Evolutionary conservation across 768 basidiomycete genomes (phyloP).

Genomic region (Hirschioporus abietinus): DNA sequence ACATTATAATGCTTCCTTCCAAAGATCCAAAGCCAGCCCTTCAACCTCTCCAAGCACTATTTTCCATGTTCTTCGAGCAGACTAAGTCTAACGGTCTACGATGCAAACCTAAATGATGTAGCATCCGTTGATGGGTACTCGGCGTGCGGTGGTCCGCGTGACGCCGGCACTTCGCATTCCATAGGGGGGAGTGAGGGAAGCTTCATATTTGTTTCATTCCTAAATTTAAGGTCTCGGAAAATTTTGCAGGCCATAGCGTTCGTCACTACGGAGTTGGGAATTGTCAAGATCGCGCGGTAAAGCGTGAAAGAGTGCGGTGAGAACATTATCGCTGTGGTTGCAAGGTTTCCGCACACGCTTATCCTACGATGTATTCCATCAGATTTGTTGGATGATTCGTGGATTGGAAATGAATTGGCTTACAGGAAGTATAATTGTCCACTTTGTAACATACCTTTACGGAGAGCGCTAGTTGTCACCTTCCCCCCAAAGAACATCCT

Average conservation of each 20-base stretch:
- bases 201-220: neutral
- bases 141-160: too few species aligned
- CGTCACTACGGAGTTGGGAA: constrained; percentile 22
- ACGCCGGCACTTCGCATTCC: neutral
- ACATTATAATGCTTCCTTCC: too few species aligned
- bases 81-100: too few species aligned
- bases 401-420: neutral
- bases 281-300: constrained; percentile 25
- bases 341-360: neutral
- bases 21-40: too few species aligned
- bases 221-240: constrained; percentile 25
- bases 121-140: too few species aligned
- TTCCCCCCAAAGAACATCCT: neutral
- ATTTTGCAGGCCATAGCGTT: constrained; percentile 30
- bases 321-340: neutral
- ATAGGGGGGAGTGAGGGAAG: neutral
- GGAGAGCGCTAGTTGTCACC: neutral
- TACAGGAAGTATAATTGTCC: neutral
- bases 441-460: neutral
- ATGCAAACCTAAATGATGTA: too few species aligned
- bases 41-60: too few species aligned
- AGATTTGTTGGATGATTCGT: neutral
- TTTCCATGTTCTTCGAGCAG: too few species aligned
- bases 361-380: neutral
- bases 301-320: neutral